Base-by-base conservation (phyloP, 2,329 filamentous ascomycete genomes). In the Aspergillus arachidicola region DNA sequence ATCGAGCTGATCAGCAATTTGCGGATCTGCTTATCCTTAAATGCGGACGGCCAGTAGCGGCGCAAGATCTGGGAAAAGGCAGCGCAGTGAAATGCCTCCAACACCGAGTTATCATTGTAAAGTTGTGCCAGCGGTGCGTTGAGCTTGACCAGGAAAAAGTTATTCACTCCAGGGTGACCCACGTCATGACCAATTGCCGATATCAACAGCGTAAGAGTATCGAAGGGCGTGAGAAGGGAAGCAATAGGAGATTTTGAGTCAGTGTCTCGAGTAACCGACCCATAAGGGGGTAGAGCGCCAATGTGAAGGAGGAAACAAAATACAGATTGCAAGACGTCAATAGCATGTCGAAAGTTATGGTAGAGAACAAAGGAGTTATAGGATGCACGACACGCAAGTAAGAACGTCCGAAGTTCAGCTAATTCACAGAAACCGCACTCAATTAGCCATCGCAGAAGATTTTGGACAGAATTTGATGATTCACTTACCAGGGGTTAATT, bases 171-270 rank as follows among this genome's bases (percentile, higher is more conserved):
- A 0, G 95, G 95, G 75, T 99, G 95, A 26, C 95, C 95, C 45
- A 98, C 95, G 75, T 99, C 95, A 71, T 99, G 95, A 48, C 95
- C 95, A 72, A 99, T 96, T n/a, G 95, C 95, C 10, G 94, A 94
- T 68, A 98, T 90, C 53, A 99, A 85, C 3, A 99, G 85, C 0
- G 93, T 94, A 59, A 99, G 83, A 6, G 91, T 92, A 76, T 98
- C 94, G 68, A 96, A 92, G 0, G 94, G 93, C 56, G 86, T 85
- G n/a, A 99, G 82, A 28, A 98, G 82, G 51, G 85, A 82, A 3
- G 91, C 91, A 54, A 97, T 86, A 1, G 90, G 86, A 2, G 87
- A 91, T 87, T 65, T 80, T 0, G 72, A 66, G 64, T 56, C 75
- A 5, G 72, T 62, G 19, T 73, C 66, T 21, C 76, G 75, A 2